Base-by-base conservation (phyloP, 2,329 filamentous ascomycete genomes). In the Xylaria polymorpha region DNA sequence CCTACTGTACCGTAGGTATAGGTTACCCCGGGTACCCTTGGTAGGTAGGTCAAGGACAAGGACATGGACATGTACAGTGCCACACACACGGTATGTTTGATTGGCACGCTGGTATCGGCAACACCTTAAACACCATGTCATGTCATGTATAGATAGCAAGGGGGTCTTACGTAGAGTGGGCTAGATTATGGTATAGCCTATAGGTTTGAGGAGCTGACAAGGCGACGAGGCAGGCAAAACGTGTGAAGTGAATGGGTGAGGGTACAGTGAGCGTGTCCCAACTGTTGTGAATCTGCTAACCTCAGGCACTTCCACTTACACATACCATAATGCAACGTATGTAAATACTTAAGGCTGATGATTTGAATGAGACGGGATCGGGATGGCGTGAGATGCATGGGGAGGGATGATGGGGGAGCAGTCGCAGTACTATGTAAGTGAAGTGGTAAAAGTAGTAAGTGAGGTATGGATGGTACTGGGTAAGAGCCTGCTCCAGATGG, bases 51-150 rank as follows among this genome's bases (percentile, higher is more conserved):
- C 25, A 29, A 29, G 25, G 25, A n/a, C 25, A 29, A 29, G 50
- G 25, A 15, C 50, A 35, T 20, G 53, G n/a, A 39, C 12, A 14
- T 55, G 53, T 56, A 56, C 53, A 56, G 53, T 39, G 39, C 22
- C 32, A 9, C 18, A 22, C 32, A 39, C 29, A 39, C 35, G 32
- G 53, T 56, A 9, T 32, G n/a, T 39, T 22, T 56, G 53, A 56
- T 56, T 56, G 53, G 53, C 35, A 22, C n/a, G 14, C 35, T 22
- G 53, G 39, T 39, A 56, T 39, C n/a, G 53, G 32, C 12, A 39
- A 39, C 32, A 37, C 29, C 25, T 20, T 46, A 6, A 22, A 56
- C 32, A 37, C 29, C 25, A n/a, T 46, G 18, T 18, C 1, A 9
- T 35, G 6, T 37, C 2, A 46, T 8, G 18, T 55, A 50, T 10